A percentile compares a stretch with the other conserved stretches of the same genome.
Conservation (phyloP, 2,329 filamentous ascomycete genomes). For the Pseudopithomyces chartarum region DNA sequence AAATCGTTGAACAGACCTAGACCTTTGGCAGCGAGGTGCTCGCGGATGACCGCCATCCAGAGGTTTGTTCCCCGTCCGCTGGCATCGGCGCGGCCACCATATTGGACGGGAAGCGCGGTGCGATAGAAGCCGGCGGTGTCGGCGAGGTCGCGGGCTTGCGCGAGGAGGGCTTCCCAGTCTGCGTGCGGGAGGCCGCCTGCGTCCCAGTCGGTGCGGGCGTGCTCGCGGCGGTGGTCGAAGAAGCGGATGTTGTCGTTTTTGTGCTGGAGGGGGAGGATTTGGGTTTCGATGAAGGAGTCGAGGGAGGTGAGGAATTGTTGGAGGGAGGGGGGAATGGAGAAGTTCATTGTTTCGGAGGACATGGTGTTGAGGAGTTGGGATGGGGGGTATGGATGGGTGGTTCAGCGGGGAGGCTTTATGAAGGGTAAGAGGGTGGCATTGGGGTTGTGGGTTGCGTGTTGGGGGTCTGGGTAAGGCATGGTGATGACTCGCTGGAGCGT, state of each 20-base stretch:
- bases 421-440: no score
- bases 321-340: conserved; percentile 59
- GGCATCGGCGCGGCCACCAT: conserved; percentile 57
- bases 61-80: conserved; percentile 57
- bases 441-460: no score
- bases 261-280: conserved; percentile 61
- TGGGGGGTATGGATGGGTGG: no score
- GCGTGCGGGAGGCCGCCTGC: conserved; percentile 60
- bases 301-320: conserved; percentile 55
- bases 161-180: conserved; percentile 64
- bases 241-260: conserved; percentile 65
- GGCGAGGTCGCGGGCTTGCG: conserved; percentile 55
- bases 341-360: conserved; percentile 52
- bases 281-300: conserved; percentile 61
- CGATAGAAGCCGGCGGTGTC: conserved; percentile 66
- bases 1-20: conserved; percentile 67
- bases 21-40: conserved; percentile 64
- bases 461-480: no score
- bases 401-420: no score
- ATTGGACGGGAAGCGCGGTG: conserved; percentile 61
- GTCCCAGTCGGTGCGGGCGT: conserved; percentile 66
- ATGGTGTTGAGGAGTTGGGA: conserved; percentile 1
- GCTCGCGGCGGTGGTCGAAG: conserved; percentile 68
- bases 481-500: conserved; percentile 33
- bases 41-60: conserved; percentile 67